Evolutionary conservation across 1,284 basidiomycete genomes (phyloP), one percentile per base, ranked within the genome.

Genomic region (Puccinia hordei): DNA sequence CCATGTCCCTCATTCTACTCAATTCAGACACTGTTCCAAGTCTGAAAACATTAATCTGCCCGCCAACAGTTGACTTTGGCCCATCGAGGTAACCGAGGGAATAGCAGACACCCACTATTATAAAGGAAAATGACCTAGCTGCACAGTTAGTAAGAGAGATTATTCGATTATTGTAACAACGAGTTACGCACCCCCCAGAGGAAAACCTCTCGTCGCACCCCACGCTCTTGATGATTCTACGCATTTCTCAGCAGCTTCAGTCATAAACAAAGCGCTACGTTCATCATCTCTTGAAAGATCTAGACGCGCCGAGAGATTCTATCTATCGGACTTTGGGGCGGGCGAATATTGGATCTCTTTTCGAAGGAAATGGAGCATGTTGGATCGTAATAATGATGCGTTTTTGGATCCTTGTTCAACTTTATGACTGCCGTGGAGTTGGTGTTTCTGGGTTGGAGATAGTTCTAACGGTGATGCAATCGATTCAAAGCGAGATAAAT

Each of bases 211-310:
- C 0, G 57, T 24, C 44, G 53, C 13, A 19, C 55, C 41, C 53
- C 73, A 33, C 13, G 22, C 9, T 30, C 73, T 74, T 41, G 55
- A 53, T 22, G 55, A 59, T 61, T 74, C 38, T n/a, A 74, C 55
- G 30, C 73, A 74, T 41, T 46, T 46, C 30, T 74, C 73, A 74
- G 73, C 73, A 22, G 59, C 55, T 61, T 55, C 24, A 46, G 73
- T 74, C 57, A 74, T n/a, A 57, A 74, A 74, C 38, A 74, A 46
- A 41, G 73, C 73, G 12, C 30, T 61, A 38, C 73, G 55, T 44
- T 74, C 55, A 19, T 46, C 13, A 2, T 74, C 73, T 44, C 24
- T 27, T 41, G 59, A 46, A 5, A 38, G 35, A 30, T 59, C 22
- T 63, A 44, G 55, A 44, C 59, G 10, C 35, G 63, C 27, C 63